Percentiles rank a stretch among this genome's conserved stretches.
These are phyloP conservation scores for Nemania diffusa DNA, from an alignment of 2,329 filamentous ascomycete species.

Conservation along the genomic window DNA sequence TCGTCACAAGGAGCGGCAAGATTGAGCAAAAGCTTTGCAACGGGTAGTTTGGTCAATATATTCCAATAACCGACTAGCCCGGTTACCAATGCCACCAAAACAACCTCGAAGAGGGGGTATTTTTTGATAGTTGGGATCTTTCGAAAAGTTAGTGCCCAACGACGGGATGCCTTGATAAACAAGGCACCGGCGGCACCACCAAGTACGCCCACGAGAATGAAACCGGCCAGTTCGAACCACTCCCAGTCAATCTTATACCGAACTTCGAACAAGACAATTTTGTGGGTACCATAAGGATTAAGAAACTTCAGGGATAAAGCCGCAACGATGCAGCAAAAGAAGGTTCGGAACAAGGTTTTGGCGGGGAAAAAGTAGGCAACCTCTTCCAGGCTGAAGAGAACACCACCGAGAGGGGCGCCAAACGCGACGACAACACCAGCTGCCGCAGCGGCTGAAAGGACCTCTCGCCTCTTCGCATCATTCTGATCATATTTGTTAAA, in stretches of 20 bases:
- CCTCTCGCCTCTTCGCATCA: constrained; percentile 91
- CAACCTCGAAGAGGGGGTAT: constrained; percentile 86
- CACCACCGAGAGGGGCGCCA: constrained; percentile 85
- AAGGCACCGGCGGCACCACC: constrained; percentile 87
- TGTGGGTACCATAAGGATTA: constrained; percentile 94
- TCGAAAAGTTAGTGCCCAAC: constrained; percentile 91
- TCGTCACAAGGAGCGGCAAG: constrained; percentile 87
- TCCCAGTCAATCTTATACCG: constrained; percentile 92
- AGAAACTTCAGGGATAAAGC: constrained; percentile 93
- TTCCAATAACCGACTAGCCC: constrained; percentile 95
- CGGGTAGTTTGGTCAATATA: constrained; percentile 84
- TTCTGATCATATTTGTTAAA: constrained; percentile 95
- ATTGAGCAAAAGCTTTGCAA: constrained; percentile 90
- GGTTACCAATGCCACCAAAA: constrained; percentile 86
- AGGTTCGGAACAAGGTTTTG: constrained; percentile 96
- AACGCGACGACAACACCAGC: constrained; percentile 95
- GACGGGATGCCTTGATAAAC: constrained; percentile 94
- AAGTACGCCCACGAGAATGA: constrained; percentile 85
- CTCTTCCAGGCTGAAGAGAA: constrained; percentile 93
- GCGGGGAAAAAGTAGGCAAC: constrained; percentile 97
- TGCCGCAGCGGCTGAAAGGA: constrained; percentile 91
- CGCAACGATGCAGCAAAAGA: constrained; percentile 96
- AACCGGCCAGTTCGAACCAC: constrained; percentile 87
- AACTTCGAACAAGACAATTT: constrained; percentile 97
- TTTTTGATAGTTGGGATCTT: constrained; percentile 82